These are phyloP conservation scores for Vigna mungo DNA, from an alignment of 306 rosid genomes.

Conservation along the genomic window DNA sequence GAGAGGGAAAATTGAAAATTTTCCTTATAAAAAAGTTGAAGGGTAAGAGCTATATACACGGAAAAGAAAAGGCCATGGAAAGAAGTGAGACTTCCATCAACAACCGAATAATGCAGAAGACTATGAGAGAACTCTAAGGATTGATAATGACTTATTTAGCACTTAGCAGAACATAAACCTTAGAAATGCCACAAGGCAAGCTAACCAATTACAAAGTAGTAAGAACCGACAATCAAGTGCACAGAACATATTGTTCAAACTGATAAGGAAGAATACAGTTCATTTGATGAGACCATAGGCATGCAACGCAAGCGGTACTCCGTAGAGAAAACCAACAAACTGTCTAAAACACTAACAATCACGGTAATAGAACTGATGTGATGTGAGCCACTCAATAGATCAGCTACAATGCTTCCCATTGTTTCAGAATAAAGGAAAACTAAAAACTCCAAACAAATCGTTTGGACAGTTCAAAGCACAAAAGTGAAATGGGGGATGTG, in stretches of 20 bases:
- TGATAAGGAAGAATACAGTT: not conserved
- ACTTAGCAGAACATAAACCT: slow-evolving; percentile 2
- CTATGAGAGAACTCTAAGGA: not conserved
- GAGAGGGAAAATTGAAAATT: not conserved
- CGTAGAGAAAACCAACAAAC: slow-evolving; percentile 15
- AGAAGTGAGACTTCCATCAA: slow-evolving; percentile 12
- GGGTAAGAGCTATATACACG: not conserved
- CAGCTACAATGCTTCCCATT: slow-evolving; percentile 36
- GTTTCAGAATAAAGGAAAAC: not conserved
- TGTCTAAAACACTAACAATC: slow-evolving; percentile 18
- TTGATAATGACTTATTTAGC: slow-evolving; percentile 1
- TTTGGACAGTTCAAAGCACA: slow-evolving; percentile 6
- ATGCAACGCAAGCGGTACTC: slow-evolving; percentile 27
- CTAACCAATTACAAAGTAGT: slow-evolving; percentile 25
- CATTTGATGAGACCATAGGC: slow-evolving; percentile 27
- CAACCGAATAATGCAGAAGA: slow-evolving; percentile 17
- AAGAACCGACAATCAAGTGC: slow-evolving; percentile 33
- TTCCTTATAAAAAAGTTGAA: not conserved
- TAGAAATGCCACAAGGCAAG: slow-evolving; percentile 19
- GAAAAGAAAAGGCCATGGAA: slow-evolving; percentile 10
- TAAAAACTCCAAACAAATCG: not conserved
- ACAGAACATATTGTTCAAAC: slow-evolving; percentile 29
- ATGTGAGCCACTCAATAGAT: slow-evolving; percentile 38
- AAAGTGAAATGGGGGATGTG: slow-evolving; percentile 6
- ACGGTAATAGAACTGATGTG: not conserved